These are phyloP conservation scores for Lodderomyces pseudojiufengensis DNA, from an alignment of 1,139 yeast genomes.

Conservation along the genomic window DNA sequence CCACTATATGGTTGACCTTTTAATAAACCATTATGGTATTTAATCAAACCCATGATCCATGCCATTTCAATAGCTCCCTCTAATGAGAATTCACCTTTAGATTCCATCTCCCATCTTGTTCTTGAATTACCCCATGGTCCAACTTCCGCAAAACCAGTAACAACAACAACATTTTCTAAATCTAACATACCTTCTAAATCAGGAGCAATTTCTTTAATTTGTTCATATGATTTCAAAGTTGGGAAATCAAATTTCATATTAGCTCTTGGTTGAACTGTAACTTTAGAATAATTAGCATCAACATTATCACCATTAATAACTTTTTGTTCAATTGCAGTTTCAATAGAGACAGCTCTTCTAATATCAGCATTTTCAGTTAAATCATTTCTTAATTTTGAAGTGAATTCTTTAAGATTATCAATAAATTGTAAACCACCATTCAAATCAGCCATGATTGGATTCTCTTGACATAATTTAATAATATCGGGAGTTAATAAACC, in stretches of 20 bases:
- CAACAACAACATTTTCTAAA: constrained; percentile 86
- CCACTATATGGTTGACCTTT: constrained; percentile 89
- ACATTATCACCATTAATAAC: constrained; percentile 87
- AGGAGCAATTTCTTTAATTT: constrained; percentile 66
- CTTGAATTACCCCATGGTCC: constrained; percentile 99
- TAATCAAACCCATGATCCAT: constrained; percentile 98
- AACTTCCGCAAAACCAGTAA: constrained; percentile 96
- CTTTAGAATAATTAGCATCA: constrained; percentile 78
- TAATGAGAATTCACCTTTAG: constrained; percentile 89
- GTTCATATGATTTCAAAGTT: constrained; percentile 68
- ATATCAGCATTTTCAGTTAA: constrained; percentile 84
- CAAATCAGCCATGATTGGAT: constrained; percentile 95
- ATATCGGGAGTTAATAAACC: constrained; percentile 90
- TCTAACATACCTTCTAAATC: constrained; percentile 89
- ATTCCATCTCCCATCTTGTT: constrained; percentile 99
- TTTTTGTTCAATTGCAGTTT: constrained; percentile 89
- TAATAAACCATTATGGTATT: constrained; percentile 87
- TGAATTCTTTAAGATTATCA: constrained; percentile 86
- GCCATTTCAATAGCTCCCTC: constrained; percentile 99
- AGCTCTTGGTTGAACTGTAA: constrained; percentile 83
- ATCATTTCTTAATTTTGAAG: constrained; percentile 76
- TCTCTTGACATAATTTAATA: constrained; percentile 82
- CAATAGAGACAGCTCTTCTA: constrained; percentile 93
- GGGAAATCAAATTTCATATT: constrained; percentile 96
- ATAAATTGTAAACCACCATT: constrained; percentile 97